These are phyloP conservation scores for Paradendryphiella salina DNA, from an alignment of 2,329 filamentous ascomycete species.

Conservation along the genomic window DNA sequence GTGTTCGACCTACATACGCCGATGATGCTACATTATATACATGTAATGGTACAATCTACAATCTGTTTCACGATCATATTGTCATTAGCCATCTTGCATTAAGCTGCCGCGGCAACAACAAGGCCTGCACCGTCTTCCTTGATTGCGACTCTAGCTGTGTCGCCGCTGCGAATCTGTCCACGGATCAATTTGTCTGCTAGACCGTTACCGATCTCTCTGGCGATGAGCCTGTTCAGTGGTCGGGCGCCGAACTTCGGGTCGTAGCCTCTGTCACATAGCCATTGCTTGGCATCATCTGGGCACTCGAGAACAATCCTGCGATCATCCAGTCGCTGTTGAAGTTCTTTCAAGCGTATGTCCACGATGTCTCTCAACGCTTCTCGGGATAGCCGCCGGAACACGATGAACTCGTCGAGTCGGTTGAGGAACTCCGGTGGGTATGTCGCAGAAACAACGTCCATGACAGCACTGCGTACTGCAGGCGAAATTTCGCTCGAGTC, in stretches of 20 bases:
- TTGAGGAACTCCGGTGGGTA: conserved; percentile 96
- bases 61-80: conserved; percentile 28
- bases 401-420: conserved; percentile 92
- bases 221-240: conserved; percentile 86
- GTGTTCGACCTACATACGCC: conserved; percentile 13
- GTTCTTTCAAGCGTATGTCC: conserved; percentile 83
- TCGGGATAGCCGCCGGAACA: conserved; percentile 84
- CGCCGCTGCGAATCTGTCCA: conserved; percentile 75
- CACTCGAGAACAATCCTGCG: conserved; percentile 78
- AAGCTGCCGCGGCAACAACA: conserved; percentile 21
- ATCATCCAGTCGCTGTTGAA: conserved; percentile 82
- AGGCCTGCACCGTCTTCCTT: conserved; percentile 54
- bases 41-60: conserved; percentile 5
- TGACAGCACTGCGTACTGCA: conserved; percentile 75
- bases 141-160: conserved; percentile 71
- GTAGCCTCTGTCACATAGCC: conserved; percentile 88
- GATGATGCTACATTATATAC: conserved; percentile 19
- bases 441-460: conserved; percentile 76
- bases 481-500: conserved; percentile 68
- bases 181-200: conserved; percentile 91
- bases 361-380: conserved; percentile 86
- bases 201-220: conserved; percentile 84
- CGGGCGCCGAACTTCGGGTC: conserved; percentile 89
- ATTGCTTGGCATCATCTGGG: conserved; percentile 71
- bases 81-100: conserved; percentile 21